Evolutionary conservation across 1,139 yeast genomes (phyloP), one percentile per base, ranked within the genome.

Genomic region (Casaregolazyma lundiana): DNA sequence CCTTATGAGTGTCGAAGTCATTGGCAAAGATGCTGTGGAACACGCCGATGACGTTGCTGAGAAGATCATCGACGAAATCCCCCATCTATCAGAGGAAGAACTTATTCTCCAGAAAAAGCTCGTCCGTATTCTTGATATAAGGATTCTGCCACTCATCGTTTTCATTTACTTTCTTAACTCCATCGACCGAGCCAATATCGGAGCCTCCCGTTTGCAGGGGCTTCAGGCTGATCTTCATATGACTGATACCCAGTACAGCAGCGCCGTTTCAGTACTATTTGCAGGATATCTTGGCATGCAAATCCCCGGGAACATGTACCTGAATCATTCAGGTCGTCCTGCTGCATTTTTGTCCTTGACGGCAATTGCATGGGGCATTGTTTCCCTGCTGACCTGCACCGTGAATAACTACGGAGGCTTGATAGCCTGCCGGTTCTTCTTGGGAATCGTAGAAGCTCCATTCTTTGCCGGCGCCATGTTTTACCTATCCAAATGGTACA

Each of bases 371-470:
- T 80, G 80, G 63, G 85, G 84, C 20, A 71, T 71, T 19, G 69
- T 78, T 46, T 75, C 81, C 40, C 71, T 79, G 45, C 78, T 82
- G 35, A 71, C 77, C 71, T 84, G 83, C 1, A 75, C 74, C 53
- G 78, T 72, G 40, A 68, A 67, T 40, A 76, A 64, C 53, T 80
- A 72, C 53, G 76, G 77, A 19, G 77, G 77, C 2, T 63, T 76
- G 22, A 56, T 76, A 40, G 73, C 72, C 6, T 63, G 72, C n/a
- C 68, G 83, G 54, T 65, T 77, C 46, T 61, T 77, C 42, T 63
- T 79, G 42, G 86, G 86, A 15, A 62, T 77, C 36, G 70, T 76
- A 40, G 85, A 80, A 59, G 74, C 82, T 22, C 83, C 81, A 1
- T 72, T 78, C 53, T 78, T 77, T 55, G 79, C 85, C 1, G 65